These are phyloP conservation scores for Globisporangium carolinianum DNA, from an alignment of 352 stramenopile species.

Conservation along the genomic window DNA sequence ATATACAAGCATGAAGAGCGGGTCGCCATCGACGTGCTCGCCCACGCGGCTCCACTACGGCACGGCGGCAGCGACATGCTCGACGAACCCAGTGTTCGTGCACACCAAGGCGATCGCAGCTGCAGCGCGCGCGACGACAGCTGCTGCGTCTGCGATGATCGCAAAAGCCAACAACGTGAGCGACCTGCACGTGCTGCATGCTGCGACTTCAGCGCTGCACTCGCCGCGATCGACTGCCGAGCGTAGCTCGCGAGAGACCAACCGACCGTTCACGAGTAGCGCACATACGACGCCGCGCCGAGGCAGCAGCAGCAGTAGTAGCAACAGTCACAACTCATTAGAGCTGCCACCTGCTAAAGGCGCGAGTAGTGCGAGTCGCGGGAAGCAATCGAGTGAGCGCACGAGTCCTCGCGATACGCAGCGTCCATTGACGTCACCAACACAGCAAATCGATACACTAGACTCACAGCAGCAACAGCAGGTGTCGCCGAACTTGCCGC, in stretches of 20 bases:
- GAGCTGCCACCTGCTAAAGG: neutral
- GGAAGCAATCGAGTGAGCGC: neutral
- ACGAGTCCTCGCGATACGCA: neutral
- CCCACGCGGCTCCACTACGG: neutral
- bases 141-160: conserved; percentile 39
- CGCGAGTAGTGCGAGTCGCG: neutral
- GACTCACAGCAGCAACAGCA: neutral
- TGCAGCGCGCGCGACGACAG: conserved; percentile 36
- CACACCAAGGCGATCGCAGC: conserved; percentile 37
- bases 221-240: conserved; percentile 16
- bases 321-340: neutral
- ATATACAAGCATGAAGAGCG: neutral
- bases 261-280: conserved; percentile 2
- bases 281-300: neutral
- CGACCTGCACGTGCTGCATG: conserved; percentile 27
- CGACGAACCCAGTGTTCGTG: conserved; percentile 26
- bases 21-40: neutral
- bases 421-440: conserved; percentile 3
- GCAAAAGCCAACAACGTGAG: conserved; percentile 20
- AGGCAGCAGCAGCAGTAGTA: neutral
- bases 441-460: neutral
- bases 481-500: neutral
- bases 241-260: conserved; percentile 8
- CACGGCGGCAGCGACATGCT: conserved; percentile 4
- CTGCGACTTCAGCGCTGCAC: conserved; percentile 19